Evolutionary conservation across 495 filamentous ascomycete species (phyloP), one percentile per base, ranked within the genome.

Genomic region (Lophiostoma macrostomum): DNA sequence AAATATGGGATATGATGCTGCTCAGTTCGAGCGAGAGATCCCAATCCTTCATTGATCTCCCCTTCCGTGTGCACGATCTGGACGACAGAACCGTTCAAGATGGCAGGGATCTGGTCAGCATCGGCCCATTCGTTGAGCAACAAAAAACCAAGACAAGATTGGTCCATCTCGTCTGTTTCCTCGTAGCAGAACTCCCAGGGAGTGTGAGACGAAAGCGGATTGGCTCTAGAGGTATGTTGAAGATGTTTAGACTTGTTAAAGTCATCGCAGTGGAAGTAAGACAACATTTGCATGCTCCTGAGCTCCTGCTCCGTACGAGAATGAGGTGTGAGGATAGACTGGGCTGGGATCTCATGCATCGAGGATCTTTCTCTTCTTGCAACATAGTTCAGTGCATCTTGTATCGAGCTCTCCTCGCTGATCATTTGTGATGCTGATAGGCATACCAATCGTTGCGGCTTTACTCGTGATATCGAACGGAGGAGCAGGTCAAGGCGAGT

Each of bases 231-330:
- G 13, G 64, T 71, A 32, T 72, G 60, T 64, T 88, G 43, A 16
- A 22, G 12, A 22, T 22, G 38, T 4, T 22, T 20, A 24, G 27
- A 14, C 22, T 24, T n/a, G 13, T 13, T 22, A 19, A 51, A 28
- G 38, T 13, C 40, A 8, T 34, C 41, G 34, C 47, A 36, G 45
- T 71, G 69, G 66, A 94, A 90, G 56, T 91, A 91, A 0, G 88
- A 86, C 63, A 88, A 80, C 19, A 79, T 84, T 56, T 90, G 86
- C 87, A 94, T 91, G 22, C 80, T 76, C 44, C 88, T 77, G 4
- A 89, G 66, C 58, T 91, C 80, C 11, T 78, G 77, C 7, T 85
- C 77, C 1, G 83, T 89, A 31, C 82, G 74, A n/a, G 77, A 36
- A 10, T 50, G 52, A 27, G 16, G 48, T 45, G 20, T 52, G 51